Evolutionary conservation across 106 monocot species (phyloP).

Genomic region (Allium fistulosum): DNA sequence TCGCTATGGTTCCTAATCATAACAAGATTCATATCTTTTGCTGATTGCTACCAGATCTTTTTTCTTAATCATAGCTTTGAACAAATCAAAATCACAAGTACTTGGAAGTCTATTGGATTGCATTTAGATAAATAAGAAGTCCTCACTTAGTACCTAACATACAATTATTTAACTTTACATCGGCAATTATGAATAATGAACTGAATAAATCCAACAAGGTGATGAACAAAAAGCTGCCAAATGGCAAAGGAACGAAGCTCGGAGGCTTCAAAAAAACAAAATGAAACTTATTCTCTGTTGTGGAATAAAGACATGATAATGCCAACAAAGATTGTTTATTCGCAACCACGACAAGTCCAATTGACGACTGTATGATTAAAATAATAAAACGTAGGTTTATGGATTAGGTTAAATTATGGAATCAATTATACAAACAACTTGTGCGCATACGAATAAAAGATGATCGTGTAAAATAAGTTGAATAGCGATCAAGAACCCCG

Average conservation of each 20-base stretch:
- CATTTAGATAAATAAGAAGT: neutral
- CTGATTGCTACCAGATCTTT: neutral
- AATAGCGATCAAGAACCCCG: too few species aligned
- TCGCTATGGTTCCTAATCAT: too few species aligned
- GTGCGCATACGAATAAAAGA: too few species aligned
- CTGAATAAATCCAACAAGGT: neutral
- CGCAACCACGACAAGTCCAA: too few species aligned
- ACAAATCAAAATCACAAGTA: neutral
- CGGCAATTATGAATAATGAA: neutral
- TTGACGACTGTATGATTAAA: too few species aligned
- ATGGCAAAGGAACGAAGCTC: neutral
- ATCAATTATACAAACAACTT: too few species aligned
- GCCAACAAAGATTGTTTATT: too few species aligned
- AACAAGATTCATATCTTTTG: neutral
- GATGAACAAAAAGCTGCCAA: neutral
- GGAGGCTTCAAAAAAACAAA: slow-evolving; percentile 1
- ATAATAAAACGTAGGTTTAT: too few species aligned
- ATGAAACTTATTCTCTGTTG: neutral
- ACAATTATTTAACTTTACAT: neutral
- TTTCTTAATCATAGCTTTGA: neutral
- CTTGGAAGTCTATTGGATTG: neutral
- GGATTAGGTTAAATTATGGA: too few species aligned
- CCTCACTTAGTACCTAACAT: neutral
- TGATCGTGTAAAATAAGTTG: too few species aligned
- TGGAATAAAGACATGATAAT: neutral